These are phyloP conservation scores for Neurospora sp. DNA, from an alignment of 495 filamentous ascomycete genomes.

Conservation along the genomic window DNA sequence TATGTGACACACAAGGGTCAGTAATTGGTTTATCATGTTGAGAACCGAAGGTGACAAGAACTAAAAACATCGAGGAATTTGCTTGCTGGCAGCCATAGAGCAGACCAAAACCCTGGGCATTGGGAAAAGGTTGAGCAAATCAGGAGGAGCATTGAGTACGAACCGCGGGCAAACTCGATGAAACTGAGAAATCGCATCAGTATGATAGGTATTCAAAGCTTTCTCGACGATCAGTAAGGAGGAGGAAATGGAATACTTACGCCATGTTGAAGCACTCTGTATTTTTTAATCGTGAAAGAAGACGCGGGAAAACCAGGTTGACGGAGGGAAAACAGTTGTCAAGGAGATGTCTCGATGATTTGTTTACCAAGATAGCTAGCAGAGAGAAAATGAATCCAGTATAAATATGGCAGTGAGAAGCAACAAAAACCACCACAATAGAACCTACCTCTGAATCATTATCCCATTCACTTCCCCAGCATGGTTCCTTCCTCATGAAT, in stretches of 20 bases:
- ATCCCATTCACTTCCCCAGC: not conserved
- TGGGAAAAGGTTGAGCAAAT: not conserved
- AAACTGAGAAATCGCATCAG: not conserved
- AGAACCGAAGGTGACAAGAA: not conserved
- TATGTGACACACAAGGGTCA: not conserved
- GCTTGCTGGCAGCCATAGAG: not conserved
- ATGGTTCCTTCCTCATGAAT: not conserved
- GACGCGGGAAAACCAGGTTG: not conserved
- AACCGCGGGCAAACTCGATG: not conserved
- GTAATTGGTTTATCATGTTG: not conserved
- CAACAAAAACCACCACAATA: not conserved
- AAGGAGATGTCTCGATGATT: not conserved
- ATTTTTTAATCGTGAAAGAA: not conserved
- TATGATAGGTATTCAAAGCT: not conserved
- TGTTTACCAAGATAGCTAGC: not conserved
- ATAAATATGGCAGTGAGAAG: not conserved
- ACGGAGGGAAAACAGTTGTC: not conserved
- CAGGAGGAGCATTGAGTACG: not conserved
- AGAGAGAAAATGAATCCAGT: not conserved
- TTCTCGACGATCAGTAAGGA: not conserved
- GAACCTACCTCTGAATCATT: not conserved
- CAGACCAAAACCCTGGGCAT: not conserved
- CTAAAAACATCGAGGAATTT: not conserved
- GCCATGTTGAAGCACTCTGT: not conserved
- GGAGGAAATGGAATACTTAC: not conserved